A percentile compares a stretch with the other conserved stretches of the same genome.
Conservation (phyloP, 2,329 filamentous ascomycete genomes). For the Pseudogymnoascus sp. region DNA sequence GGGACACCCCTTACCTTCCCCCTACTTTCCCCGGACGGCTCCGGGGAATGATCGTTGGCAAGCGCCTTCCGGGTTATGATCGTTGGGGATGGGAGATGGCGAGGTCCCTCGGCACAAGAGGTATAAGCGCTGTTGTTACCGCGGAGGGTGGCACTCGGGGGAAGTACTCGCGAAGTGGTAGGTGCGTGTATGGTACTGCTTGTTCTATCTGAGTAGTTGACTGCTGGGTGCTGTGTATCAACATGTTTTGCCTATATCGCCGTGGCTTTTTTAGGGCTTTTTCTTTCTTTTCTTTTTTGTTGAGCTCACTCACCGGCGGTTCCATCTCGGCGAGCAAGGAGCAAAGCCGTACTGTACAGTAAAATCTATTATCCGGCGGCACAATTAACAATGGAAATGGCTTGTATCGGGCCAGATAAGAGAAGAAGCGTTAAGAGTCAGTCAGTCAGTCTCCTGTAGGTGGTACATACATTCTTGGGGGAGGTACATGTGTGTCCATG, state of each 20-base stretch:
- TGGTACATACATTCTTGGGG: neutral
- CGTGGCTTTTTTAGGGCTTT: neutral
- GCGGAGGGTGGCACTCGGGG: neutral
- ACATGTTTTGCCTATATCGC: neutral
- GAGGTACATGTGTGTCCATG: neutral
- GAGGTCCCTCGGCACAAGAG: neutral
- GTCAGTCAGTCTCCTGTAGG: neutral
- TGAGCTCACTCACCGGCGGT: neutral
- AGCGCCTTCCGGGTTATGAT: neutral
- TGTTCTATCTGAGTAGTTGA: neutral
- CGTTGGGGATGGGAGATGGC: neutral
- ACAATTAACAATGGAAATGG: neutral
- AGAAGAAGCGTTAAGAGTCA: neutral
- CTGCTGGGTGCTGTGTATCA: neutral
- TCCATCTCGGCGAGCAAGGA: neutral
- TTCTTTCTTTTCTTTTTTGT: neutral
- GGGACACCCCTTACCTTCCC: no score
- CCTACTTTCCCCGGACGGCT: neutral
- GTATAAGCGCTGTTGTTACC: constrained; percentile 1
- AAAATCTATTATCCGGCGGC: constrained; percentile 1
- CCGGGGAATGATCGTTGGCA: neutral
- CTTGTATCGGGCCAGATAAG: neutral
- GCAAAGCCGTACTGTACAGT: neutral
- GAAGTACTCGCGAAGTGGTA: neutral
- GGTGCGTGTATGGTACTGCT: neutral